A percentile compares a stretch with the other conserved stretches of the same genome.
These are phyloP conservation scores for Vaccinium vitisidaea DNA, from an alignment of 148 eudicot species.

Conservation along the genomic window DNA sequence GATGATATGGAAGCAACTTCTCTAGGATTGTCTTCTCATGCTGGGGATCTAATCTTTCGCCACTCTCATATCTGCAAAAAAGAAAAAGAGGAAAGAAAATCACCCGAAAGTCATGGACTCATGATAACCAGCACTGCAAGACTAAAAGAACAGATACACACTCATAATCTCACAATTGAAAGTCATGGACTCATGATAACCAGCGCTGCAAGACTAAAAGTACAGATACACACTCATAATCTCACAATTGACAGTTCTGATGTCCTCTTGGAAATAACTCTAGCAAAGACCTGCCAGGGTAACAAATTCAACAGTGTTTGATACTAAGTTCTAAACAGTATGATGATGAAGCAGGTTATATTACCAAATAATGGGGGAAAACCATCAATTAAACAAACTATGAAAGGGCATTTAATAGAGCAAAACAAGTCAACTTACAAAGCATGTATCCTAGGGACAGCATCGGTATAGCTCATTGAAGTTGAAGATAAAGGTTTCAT, in stretches of 20 bases:
- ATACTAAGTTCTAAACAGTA: not conserved
- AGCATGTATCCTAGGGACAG: not conserved
- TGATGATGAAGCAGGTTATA: not conserved
- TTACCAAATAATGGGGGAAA: not conserved
- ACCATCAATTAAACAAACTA: not conserved
- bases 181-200: constrained; percentile 8
- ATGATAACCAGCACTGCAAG: constrained; percentile 9
- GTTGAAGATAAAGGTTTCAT: not conserved
- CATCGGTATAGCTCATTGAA: not conserved
- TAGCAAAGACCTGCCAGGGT: not conserved
- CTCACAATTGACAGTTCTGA: not conserved
- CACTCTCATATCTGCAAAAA: constrained; percentile 61
- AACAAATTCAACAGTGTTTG: not conserved
- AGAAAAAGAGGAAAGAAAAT: too few relatives aligned
- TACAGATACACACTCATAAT: not conserved
- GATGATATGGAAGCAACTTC: constrained; percentile 83
- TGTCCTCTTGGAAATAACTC: constrained; percentile 4
- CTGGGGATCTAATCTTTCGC: constrained; percentile 73
- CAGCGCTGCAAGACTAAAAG: not conserved
- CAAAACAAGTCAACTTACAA: not conserved
- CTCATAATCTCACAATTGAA: not conserved
- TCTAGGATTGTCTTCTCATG: constrained; percentile 74
- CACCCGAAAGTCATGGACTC: not conserved
- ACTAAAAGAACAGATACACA: not conserved
- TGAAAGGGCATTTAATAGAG: not conserved